These are phyloP conservation scores for Centella asiatica DNA, from an alignment of 129 eudicot genomes.

Conservation along the genomic window DNA sequence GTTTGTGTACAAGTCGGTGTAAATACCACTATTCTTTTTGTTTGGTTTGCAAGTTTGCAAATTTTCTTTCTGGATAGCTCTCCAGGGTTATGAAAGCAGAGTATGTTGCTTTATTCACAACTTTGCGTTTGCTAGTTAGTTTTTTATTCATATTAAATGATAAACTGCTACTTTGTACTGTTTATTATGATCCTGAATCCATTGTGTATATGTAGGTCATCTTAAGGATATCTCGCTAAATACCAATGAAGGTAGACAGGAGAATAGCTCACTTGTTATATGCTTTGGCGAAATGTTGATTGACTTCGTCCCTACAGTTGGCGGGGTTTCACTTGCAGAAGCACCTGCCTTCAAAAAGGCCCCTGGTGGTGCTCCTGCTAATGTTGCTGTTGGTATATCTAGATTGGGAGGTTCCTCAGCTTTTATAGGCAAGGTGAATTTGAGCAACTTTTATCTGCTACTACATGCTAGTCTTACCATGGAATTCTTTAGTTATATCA, in stretches of 20 bases:
- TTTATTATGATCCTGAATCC: neutral
- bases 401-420: constrained; percentile 79
- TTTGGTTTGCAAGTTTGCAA: too few species aligned
- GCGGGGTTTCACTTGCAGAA: constrained; percentile 68
- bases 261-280: constrained; percentile 33
- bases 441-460: neutral
- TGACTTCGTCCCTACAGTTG: constrained; percentile 67
- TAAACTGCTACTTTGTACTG: neutral
- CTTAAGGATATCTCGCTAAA: constrained; percentile 9
- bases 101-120: too few species aligned
- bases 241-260: constrained; percentile 16
- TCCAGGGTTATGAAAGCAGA: too few species aligned
- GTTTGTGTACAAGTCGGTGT: too few species aligned
- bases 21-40: too few species aligned
- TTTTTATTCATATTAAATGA: neutral
- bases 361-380: constrained; percentile 93
- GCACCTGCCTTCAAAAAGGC: constrained; percentile 69
- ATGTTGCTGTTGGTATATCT: constrained; percentile 72
- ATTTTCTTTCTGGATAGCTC: too few species aligned
- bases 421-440: constrained; percentile 66
- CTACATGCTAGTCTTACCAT: too few species aligned
- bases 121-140: too few species aligned
- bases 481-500: too few species aligned
- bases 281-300: constrained; percentile 82
- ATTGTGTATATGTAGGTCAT: constrained; percentile 15